Conservation (phyloP, 1,284 basidiomycete genomes). For the Schizopora paradoxa region DNA sequence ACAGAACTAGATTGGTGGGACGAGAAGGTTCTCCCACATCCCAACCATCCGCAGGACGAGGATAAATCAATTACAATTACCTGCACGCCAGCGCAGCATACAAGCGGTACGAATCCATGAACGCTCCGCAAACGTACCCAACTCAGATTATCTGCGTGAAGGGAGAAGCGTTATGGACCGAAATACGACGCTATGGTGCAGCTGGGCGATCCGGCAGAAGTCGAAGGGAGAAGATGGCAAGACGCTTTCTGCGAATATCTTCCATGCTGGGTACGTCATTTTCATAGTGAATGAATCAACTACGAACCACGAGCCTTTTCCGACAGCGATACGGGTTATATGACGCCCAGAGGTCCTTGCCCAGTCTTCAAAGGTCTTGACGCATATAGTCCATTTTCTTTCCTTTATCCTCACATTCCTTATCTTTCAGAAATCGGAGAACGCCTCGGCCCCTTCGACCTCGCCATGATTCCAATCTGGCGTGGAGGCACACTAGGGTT, state of each 20-base stretch:
- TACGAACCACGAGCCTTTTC: background rate
- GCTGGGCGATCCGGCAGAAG: conserved; percentile 28
- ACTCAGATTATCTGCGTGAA: conserved; percentile 6
- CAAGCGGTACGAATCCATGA: conserved; percentile 24
- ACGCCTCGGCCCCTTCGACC: conserved; percentile 29
- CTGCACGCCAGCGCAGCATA: conserved; percentile 32
- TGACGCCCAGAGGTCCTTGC: conserved; percentile 27
- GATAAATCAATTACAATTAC: conserved; percentile 22
- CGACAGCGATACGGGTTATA: conserved; percentile 30
- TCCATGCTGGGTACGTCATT: conserved; percentile 24
- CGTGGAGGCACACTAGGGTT: conserved; percentile 29
- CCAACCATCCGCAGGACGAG: background rate
- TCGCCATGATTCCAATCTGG: conserved; percentile 34
- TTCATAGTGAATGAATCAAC: background rate
- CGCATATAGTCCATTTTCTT: background rate
- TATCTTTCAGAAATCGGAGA: conserved; percentile 29
- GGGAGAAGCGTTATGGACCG: conserved; percentile 28
- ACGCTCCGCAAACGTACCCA: background rate
- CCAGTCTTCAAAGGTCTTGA: conserved; percentile 27
- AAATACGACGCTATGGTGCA: conserved; percentile 29
- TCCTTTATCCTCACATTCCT: conserved; percentile 1
- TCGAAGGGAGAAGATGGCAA: too few relatives aligned
- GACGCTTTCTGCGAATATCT: conserved; percentile 23
- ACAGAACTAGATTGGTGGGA: conserved; percentile 33
- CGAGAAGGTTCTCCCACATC: conserved; percentile 16